Percentiles rank a stretch among this genome's conserved stretches.
Evolutionary conservation across 2,329 filamentous ascomycete genomes (phyloP).

Genomic region (Immersiporthe knoxdaviesiana): DNA sequence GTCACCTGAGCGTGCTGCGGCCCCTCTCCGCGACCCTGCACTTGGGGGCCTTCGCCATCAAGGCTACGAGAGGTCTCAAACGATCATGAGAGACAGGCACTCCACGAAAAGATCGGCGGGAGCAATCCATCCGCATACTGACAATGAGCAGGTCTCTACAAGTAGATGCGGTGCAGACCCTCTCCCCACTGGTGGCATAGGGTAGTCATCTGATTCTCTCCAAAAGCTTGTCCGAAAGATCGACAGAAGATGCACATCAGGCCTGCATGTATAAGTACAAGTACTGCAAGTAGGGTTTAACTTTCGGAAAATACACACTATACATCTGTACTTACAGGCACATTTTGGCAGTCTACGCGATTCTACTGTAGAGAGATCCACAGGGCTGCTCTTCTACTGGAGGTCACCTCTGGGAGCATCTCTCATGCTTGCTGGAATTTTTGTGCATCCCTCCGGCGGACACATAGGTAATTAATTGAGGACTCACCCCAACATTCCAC

Average conservation of each 20-base stretch:
- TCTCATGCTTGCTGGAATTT: not conserved
- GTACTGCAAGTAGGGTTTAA: not conserved
- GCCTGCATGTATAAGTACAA: not conserved
- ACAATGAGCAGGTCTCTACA: not conserved
- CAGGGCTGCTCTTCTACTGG: no score
- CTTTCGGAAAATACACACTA: not conserved
- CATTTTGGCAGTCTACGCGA: no score
- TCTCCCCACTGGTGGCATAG: not conserved
- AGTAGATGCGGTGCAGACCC: not conserved
- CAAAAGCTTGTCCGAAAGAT: not conserved
- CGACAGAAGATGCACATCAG: not conserved
- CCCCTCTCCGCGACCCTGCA: slow-evolving; percentile 4
- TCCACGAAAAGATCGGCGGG: not conserved
- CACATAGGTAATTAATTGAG: not conserved
- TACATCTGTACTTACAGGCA: no score
- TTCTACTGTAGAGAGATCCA: no score
- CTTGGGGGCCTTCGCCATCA: no score
- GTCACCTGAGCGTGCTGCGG: slow-evolving; percentile 8
- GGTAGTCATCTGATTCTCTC: not conserved
- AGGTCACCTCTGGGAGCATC: no score
- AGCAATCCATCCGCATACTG: not conserved
- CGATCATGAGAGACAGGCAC: not conserved
- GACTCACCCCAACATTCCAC: not conserved
- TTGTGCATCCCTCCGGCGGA: not conserved
- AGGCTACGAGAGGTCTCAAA: not conserved